Conservation (phyloP, 164 flowering plant species). For the Stephania yunnanensis region DNA sequence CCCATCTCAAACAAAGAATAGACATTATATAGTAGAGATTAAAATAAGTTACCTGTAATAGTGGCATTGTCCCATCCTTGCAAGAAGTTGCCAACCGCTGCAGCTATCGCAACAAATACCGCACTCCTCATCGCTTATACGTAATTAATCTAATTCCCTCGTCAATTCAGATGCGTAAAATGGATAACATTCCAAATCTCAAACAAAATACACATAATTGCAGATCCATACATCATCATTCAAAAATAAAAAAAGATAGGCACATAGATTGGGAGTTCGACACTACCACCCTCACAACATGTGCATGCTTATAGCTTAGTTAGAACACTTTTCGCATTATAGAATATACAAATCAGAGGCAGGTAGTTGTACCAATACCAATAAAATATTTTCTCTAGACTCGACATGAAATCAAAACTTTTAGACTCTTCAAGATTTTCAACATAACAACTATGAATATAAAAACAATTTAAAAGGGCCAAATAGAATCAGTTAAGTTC, state of each 20-base stretch:
- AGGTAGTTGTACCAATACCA: no score
- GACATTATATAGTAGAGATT: not conserved
- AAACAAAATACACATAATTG: not conserved
- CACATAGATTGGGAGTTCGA: not conserved
- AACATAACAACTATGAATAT: no score
- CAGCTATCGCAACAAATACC: conserved; percentile 74
- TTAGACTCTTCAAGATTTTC: no score
- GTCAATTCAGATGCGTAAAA: conserved; percentile 10
- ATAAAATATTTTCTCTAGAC: no score
- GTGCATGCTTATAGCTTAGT: no score
- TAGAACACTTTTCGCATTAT: no score
- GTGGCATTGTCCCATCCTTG: conserved; percentile 99
- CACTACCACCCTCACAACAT: not conserved
- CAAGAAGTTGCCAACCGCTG: conserved; percentile 79
- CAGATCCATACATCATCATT: not conserved
- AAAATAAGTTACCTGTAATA: conserved; percentile 59
- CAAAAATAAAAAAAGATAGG: not conserved
- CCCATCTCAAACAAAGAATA: not conserved
- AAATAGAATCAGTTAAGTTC: no score
- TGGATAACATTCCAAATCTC: not conserved
- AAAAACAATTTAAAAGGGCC: no score
- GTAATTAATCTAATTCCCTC: not conserved
- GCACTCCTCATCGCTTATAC: conserved; percentile 62
- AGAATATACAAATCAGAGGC: no score
- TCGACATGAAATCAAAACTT: no score